Base-by-base conservation (phyloP, 106 monocot species). In the Dendrobium chrysotoxum region DNA sequence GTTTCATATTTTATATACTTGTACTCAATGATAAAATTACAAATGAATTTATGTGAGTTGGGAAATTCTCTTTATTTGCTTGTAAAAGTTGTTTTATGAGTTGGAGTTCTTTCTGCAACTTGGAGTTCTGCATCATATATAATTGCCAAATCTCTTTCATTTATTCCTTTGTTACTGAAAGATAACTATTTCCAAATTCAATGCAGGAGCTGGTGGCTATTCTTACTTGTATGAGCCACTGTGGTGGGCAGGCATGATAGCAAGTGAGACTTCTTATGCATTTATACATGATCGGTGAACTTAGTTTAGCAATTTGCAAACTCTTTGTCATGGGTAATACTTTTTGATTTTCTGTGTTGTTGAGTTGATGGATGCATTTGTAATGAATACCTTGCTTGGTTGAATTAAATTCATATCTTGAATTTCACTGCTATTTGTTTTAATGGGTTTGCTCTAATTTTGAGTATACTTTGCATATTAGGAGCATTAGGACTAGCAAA, bases 221-320 rank as follows among this genome's bases (percentile, higher is more conserved):
- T 89, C 93, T 50, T 96, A 96, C 81, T 81, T 96, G 75, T 89
- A 88, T 68, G 95, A 96, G 85, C 95, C 95, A 45, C 91, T 96
- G 39, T 96, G 95, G 95, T 96, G 95, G 95, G 93, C 82, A 46
- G 95, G 93, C 82, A 96, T 96, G 95, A 93, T 96, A 82, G 89
- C 95, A 85, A 96, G 95, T 96, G 67, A 91, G 79, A 23, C 20
- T 46, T 80, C 80, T 73, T 30, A 75, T 46, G 40, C 20, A 76
- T 47, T 1, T 40, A 31, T 25, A 57, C 26, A 41, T 53, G 28
- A 31, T 71, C 21, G 35, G 35, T 71, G 71, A 71, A 16, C 71
- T 71, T 71, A 50, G 50, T 50, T 12, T 50, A 38, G 28, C 35
- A 35, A 13, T 31, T 38, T 71, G 12, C 71, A 71, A 71, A 35